These are phyloP conservation scores for Alliaria petiolata DNA, from an alignment of 345 rosid genomes.

Conservation along the genomic window DNA sequence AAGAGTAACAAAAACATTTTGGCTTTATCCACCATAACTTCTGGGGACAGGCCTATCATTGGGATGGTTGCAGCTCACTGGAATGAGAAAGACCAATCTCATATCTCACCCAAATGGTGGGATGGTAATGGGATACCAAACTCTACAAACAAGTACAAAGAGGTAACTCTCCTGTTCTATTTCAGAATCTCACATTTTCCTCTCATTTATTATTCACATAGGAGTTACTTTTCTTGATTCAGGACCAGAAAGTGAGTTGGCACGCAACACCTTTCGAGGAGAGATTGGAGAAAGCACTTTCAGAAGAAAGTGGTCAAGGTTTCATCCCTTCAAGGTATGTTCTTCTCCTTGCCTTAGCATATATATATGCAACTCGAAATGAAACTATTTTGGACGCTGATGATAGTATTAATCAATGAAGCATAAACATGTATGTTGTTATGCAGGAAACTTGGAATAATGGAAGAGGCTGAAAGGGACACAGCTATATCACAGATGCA, in stretches of 20 bases:
- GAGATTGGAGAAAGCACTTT: conserved; percentile 90
- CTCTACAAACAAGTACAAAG: conserved; percentile 91
- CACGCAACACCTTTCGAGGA: conserved; percentile 92
- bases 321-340: conserved; percentile 2
- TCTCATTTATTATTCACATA: not conserved
- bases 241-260: conserved; percentile 97
- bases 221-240: conserved; percentile 22
- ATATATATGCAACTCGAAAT: not conserved
- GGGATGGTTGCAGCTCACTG: conserved; percentile 93
- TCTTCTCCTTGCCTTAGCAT: not conserved
- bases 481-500: conserved; percentile 51
- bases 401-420: too few species aligned
- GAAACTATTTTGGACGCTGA: not conserved
- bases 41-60: conserved; percentile 78
- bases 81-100: conserved; percentile 55
- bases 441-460: conserved; percentile 47
- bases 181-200: not conserved
- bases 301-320: conserved; percentile 36
- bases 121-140: conserved; percentile 98
- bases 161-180: conserved; percentile 41
- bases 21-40: conserved; percentile 34
- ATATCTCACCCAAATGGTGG: conserved; percentile 79
- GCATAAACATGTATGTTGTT: too few species aligned
- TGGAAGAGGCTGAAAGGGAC: conserved; percentile 57
- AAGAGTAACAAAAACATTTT: conserved; percentile 22